Conservation (phyloP, 2,329 filamentous ascomycete species). For the Trichoderma cornu-damae region DNA sequence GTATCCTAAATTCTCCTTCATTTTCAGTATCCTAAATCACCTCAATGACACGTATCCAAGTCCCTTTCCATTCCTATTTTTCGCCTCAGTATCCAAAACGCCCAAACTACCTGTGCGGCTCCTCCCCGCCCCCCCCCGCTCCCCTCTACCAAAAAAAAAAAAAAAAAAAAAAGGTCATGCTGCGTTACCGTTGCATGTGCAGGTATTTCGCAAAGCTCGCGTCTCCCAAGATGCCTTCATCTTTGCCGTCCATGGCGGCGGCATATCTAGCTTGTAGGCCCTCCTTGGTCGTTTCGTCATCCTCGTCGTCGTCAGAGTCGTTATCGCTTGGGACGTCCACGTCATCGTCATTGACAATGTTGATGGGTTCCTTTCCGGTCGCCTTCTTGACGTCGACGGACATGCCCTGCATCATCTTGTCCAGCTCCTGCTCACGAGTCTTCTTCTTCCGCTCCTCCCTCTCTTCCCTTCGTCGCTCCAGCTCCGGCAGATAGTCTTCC, state of each 20-base stretch:
- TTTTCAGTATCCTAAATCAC: not conserved
- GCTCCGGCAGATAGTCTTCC: slow-evolving; percentile 84
- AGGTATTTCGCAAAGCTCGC: slow-evolving; percentile 61
- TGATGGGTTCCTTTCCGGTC: slow-evolving; percentile 33
- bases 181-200: slow-evolving; percentile 38
- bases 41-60: not conserved
- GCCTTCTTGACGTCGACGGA: slow-evolving; percentile 31
- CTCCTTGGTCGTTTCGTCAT: slow-evolving; percentile 56
- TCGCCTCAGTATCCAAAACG: slow-evolving; percentile 11
- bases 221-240: slow-evolving; percentile 46
- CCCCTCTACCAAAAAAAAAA: no score
- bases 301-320: slow-evolving; percentile 55
- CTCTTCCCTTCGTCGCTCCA: slow-evolving; percentile 71
- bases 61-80: slow-evolving; percentile 3
- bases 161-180: not conserved
- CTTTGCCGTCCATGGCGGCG: slow-evolving; percentile 61
- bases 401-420: slow-evolving; percentile 95
- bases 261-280: slow-evolving; percentile 72
- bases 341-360: slow-evolving; percentile 43
- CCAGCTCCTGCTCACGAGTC: slow-evolving; percentile 72
- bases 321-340: slow-evolving; percentile 53
- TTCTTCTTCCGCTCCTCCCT: slow-evolving; percentile 70
- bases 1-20: not conserved
- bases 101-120: not conserved
- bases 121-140: no score